Conservation (phyloP, 2,329 filamentous ascomycete genomes). For the Fusarium mexicanum region DNA sequence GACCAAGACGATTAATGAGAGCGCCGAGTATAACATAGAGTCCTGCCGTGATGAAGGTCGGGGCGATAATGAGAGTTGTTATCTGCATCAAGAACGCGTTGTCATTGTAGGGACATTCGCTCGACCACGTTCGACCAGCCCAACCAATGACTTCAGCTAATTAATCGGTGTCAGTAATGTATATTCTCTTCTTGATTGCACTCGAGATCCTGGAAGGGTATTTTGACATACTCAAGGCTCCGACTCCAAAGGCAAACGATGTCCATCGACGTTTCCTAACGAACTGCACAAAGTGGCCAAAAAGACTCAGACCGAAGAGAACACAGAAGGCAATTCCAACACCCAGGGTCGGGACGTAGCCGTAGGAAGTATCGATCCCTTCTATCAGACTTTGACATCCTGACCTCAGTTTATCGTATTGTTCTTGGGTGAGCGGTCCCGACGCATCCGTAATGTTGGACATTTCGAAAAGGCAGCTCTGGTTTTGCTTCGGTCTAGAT, state of each 20-base stretch:
- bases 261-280: background rate
- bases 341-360: background rate
- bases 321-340: background rate
- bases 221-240: background rate
- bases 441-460: background rate
- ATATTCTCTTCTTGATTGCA: background rate
- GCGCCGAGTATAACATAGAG: background rate
- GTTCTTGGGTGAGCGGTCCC: background rate
- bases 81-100: background rate
- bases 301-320: background rate
- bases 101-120: background rate
- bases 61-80: background rate
- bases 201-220: rapidly evolving
- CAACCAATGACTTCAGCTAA: background rate
- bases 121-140: background rate
- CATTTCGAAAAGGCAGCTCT: background rate
- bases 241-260: background rate
- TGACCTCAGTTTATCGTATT: background rate
- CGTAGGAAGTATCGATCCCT: background rate
- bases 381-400: background rate
- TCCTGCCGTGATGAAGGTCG: background rate
- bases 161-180: rapidly evolving
- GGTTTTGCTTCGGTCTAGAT: rapidly evolving
- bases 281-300: background rate
- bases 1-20: background rate